Evolutionary conservation across 140 eudicot species (phyloP), one percentile per base, ranked within the genome.

Genomic region (Artemisia princeps): DNA sequence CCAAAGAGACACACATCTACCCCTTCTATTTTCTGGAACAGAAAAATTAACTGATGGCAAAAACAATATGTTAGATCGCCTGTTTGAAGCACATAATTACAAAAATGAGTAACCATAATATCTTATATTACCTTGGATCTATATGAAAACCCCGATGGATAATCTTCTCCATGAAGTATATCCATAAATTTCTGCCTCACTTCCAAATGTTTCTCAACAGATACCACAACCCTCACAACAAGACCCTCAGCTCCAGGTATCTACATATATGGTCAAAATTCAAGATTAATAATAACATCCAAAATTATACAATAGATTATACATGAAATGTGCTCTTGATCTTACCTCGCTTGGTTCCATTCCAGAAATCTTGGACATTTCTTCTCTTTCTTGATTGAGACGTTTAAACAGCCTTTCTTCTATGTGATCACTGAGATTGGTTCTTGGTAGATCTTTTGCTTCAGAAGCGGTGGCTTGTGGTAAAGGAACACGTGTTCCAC

Each of bases 1-100:
- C 75, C 86, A 74, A 90, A 90, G 9, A 90, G 80, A 71, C 97
- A 90, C 57, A 90, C 90, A 67, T 90, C 97, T 40, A 87, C 94
- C 48, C 95, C 97, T 80, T 83, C 94, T 73, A 87, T 82, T 70
- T 76, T 90, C 79, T 90, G 97, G 60, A 90, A 90, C 73, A 90
- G 70, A 61, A 84, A 82, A 11, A 90, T 84, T 72, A 81, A 83
- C 97, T 90, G 80, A 48, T 64, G 62, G 62, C 60, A 55, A 75
- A 67, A 75, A 68, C 48, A 26, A 40, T 7, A 55, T 23, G 69
- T 72, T 66, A 56, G 67, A 65, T 65, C 37, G 42, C 55, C 69
- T 20, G 28, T 40, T 48, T 62, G 6, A 16, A 67, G 1, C 14
- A 33, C 30, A 63, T 62, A 50, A 13, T 2, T 52, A 3, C 54